phyloP scores from a whole-genome alignment of 805 yeast genomes.

The Wickerhamiella sorbophila region DNA sequence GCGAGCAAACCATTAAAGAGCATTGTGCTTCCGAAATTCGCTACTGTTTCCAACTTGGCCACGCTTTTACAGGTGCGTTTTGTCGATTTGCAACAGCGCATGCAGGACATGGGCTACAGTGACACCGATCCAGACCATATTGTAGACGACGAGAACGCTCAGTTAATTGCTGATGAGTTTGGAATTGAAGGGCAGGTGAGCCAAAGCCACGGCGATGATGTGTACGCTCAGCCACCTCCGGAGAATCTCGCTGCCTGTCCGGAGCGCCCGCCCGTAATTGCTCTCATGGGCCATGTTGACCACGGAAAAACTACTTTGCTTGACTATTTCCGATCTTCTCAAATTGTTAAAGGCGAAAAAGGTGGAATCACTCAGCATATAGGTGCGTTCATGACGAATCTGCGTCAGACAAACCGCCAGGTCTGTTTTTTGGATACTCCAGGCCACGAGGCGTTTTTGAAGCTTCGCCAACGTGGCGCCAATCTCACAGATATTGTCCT shows the following conservation, averaged over 20 bases:
- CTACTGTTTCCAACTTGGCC: constrained; percentile 68
- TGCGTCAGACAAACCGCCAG: constrained; percentile 56
- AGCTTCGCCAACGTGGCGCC: constrained; percentile 96
- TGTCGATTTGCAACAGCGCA: constrained; percentile 40
- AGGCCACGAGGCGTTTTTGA: constrained; percentile 92
- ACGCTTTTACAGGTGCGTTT: constrained; percentile 53
- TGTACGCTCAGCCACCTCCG: constrained; percentile 41
- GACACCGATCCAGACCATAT: constrained; percentile 56
- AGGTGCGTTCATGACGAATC: constrained; percentile 85
- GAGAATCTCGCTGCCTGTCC: constrained; percentile 34
- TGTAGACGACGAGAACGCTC: constrained; percentile 73
- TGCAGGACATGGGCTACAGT: constrained; percentile 61
- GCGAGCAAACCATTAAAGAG: constrained; percentile 8
- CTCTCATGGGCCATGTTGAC: constrained; percentile 98
- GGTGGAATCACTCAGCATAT: constrained; percentile 98
- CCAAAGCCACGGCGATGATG: constrained; percentile 44
- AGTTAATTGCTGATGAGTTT: constrained; percentile 76
- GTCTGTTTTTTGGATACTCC: constrained; percentile 95
- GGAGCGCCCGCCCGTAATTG: constrained; percentile 82
- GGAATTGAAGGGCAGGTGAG: constrained; percentile 48
- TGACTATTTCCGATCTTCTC: constrained; percentile 72
- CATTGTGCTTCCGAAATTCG: constrained; percentile 48
- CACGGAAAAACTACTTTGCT: constrained; percentile 94
- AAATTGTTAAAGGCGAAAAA: constrained; percentile 69
- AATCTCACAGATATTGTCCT: constrained; percentile 83